Conservation (phyloP, 2,329 filamentous ascomycete species). For the Pseudogymnoascus verrucosus region DNA sequence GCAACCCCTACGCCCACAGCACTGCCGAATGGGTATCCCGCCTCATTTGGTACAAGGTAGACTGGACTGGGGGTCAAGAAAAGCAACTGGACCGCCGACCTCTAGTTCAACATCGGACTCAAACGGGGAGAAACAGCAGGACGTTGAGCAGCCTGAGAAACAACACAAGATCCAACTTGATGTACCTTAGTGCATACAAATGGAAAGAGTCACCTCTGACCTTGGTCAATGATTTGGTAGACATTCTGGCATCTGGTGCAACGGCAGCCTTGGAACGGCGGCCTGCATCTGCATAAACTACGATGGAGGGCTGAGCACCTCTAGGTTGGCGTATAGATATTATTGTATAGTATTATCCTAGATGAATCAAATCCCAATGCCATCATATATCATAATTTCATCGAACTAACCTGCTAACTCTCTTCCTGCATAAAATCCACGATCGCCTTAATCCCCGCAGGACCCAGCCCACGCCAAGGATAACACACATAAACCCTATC, state of each 20-base stretch:
- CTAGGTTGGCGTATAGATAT: background rate
- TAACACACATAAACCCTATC: slow-evolving; percentile 88
- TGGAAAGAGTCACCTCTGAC: background rate
- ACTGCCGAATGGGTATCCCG: background rate
- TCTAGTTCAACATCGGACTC: background rate
- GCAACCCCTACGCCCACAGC: too few relatives aligned
- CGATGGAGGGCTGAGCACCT: background rate
- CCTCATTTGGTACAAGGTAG: background rate
- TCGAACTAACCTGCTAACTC: slow-evolving; percentile 12
- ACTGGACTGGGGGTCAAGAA: background rate
- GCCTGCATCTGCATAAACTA: background rate
- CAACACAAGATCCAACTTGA: background rate
- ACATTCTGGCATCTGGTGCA: background rate
- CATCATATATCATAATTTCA: background rate
- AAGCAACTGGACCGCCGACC: background rate
- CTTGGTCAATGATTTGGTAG: background rate
- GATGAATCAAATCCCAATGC: background rate
- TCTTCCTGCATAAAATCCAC: slow-evolving; percentile 83
- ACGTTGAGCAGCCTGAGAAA: background rate
- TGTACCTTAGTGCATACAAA: background rate
- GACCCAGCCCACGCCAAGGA: slow-evolving; percentile 74
- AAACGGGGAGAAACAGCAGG: background rate
- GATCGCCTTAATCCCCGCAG: slow-evolving; percentile 75
- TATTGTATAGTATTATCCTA: background rate
- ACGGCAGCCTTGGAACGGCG: background rate